Conservation (phyloP, 257 asterid species). For the Verbena officinalis region DNA sequence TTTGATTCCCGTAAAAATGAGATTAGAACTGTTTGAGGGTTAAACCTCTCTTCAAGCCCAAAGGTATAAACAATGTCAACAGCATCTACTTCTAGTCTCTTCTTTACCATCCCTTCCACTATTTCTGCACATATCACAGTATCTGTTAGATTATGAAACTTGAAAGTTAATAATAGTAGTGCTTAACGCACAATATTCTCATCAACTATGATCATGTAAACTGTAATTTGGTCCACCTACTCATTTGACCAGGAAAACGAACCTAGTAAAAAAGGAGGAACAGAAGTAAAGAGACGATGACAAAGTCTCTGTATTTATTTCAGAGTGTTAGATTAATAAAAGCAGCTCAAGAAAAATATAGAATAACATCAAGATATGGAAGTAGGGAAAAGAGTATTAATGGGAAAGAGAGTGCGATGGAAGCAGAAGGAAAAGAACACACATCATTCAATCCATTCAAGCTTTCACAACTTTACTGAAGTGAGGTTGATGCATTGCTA, state of each 20-base stretch:
- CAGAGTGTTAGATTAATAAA: neutral
- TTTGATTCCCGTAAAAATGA: conserved; percentile 62
- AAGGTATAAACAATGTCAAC: conserved; percentile 67
- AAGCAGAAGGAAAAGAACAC: conserved; percentile 12
- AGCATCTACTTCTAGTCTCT: conserved; percentile 72
- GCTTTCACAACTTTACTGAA: neutral
- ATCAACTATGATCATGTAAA: neutral
- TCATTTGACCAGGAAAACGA: neutral
- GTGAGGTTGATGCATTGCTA: neutral
- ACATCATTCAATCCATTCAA: neutral
- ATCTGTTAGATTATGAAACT: conserved; percentile 25
- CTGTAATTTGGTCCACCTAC: neutral
- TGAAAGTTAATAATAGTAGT: neutral
- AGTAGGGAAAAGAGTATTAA: no score
- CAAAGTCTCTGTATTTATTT: neutral
- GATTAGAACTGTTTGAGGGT: conserved; percentile 53
- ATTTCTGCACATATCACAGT: conserved; percentile 52
- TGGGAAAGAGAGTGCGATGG: neutral
- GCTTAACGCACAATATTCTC: neutral
- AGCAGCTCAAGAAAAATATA: neutral
- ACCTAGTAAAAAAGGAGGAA: neutral
- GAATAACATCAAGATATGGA: no score
- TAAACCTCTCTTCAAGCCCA: conserved; percentile 62
- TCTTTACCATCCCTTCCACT: conserved; percentile 59
- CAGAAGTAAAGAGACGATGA: conserved; percentile 3